Base-by-base conservation (phyloP, 2,329 filamentous ascomycete genomes). In the Canariomyces notabilis region DNA sequence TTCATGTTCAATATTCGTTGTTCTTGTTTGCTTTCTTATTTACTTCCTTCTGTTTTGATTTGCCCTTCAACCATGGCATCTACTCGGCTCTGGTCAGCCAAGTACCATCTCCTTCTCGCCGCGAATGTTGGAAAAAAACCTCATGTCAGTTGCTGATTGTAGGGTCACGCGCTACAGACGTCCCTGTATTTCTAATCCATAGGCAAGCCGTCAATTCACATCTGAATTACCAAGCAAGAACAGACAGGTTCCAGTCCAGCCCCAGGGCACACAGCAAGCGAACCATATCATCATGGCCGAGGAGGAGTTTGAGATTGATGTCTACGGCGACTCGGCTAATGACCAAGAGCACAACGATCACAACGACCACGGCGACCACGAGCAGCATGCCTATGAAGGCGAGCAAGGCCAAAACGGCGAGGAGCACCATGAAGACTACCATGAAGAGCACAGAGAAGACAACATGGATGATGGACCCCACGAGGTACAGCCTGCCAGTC, bases 231-330 rank as follows among this genome's bases (percentile, higher is more conserved):
- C 43, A 48, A 42, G 31, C 42, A 45, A 44, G 19, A 50, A 31
- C 41, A 45, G 48, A 31, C 41, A 45, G 45, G 18, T 44, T 29
- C 19, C 18, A 40, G 44, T 7, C 15, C 15, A 16, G 42, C 42
- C 32, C 22, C 49, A 23, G 22, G 29, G 18, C 7, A 34, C 19
- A 38, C 35, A 31, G 14, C 39, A 34, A 21, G 14, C 23, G 16
- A 42, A 37, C 14, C 5, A n/a, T n/a, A 20, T 29, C 48, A 51
- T 11, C 41, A 85, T 85, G 82, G 79, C 81, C 57, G 82, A 85
- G 59, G 80, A 84, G 59, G 80, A 84, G 58, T 85, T 83, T 64
- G 82, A 85, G 58, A 84, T 86, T 67, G 82, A 86, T 57, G 82
- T 85, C 59, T 86, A 85, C 61, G 82, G 80, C 58, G 82, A 84